Conservation (phyloP, 2,329 filamentous ascomycete species). For the Aspergillus eucalypticola region DNA sequence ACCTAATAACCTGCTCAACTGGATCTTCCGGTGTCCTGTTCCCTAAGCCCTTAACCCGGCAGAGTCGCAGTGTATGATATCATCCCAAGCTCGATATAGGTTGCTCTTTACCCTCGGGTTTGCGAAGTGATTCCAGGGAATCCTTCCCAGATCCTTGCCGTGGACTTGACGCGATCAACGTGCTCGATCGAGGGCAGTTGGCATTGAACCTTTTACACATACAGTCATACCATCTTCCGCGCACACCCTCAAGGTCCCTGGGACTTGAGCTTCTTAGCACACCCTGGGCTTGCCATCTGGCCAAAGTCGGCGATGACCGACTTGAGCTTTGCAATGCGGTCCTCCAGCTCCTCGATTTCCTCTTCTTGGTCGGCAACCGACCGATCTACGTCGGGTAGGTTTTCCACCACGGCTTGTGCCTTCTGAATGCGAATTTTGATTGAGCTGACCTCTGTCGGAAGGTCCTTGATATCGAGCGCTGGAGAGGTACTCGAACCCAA, state of each 20-base stretch:
- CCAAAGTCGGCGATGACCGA: constrained; percentile 46
- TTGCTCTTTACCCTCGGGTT: neutral
- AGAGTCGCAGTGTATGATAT: neutral
- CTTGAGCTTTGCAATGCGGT: constrained; percentile 40
- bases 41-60: neutral
- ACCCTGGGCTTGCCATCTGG: constrained; percentile 26
- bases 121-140: neutral
- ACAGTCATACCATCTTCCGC: neutral
- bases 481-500: constrained; percentile 34
- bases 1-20: neutral
- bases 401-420: constrained; percentile 58
- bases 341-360: constrained; percentile 47
- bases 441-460: constrained; percentile 73
- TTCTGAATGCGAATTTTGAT: constrained; percentile 82
- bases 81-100: neutral
- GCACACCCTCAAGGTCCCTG: constrained; percentile 1
- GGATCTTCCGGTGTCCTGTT: neutral
- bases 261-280: constrained; percentile 7
- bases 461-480: constrained; percentile 69
- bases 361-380: constrained; percentile 46
- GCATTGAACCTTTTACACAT: neutral
- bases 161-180: neutral
- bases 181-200: neutral
- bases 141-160: neutral
- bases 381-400: constrained; percentile 47